These are phyloP conservation scores for Cytospora mali DNA, from an alignment of 2,329 filamentous ascomycete genomes.

Conservation along the genomic window DNA sequence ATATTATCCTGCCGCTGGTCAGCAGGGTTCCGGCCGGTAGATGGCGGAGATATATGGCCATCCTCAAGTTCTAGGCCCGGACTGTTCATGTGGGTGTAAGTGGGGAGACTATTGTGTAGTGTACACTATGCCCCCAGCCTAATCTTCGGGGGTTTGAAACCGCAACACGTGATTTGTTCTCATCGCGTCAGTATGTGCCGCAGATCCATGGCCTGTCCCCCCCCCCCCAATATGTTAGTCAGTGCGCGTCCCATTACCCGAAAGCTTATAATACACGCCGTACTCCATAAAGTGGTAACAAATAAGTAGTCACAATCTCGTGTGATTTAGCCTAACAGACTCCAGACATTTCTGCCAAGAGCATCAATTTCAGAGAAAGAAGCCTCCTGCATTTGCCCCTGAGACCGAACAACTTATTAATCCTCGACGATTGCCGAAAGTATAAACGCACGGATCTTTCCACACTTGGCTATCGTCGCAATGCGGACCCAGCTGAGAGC, in stretches of 20 bases:
- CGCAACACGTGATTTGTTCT: too few species aligned
- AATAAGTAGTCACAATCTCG: neutral
- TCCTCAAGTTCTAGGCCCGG: neutral
- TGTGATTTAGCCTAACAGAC: neutral
- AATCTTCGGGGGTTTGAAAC: too few species aligned
- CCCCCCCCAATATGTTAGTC: too few species aligned
- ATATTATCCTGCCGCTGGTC: too few species aligned
- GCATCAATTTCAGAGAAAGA: neutral
- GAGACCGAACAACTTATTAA: neutral
- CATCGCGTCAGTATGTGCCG: too few species aligned
- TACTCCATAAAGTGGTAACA: too few species aligned
- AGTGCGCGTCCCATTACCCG: too few species aligned
- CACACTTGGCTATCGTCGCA: slow-evolving; percentile 6
- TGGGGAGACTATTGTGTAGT: too few species aligned
- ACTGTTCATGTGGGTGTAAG: neutral
- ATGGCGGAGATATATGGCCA: neutral
- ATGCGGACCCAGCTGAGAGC: slow-evolving; percentile 15
- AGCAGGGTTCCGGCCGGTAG: too few species aligned
- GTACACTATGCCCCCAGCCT: too few species aligned
- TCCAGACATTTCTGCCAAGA: neutral
- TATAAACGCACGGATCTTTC: neutral
- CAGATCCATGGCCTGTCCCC: too few species aligned
- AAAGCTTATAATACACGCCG: neutral
- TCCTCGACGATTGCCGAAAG: too few species aligned
- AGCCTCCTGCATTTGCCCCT: neutral